A percentile compares a stretch with the other conserved stretches of the same genome.
phyloP scores from a whole-genome alignment of 2,329 filamentous ascomycete genomes.

The Lachnellula cervina region DNA sequence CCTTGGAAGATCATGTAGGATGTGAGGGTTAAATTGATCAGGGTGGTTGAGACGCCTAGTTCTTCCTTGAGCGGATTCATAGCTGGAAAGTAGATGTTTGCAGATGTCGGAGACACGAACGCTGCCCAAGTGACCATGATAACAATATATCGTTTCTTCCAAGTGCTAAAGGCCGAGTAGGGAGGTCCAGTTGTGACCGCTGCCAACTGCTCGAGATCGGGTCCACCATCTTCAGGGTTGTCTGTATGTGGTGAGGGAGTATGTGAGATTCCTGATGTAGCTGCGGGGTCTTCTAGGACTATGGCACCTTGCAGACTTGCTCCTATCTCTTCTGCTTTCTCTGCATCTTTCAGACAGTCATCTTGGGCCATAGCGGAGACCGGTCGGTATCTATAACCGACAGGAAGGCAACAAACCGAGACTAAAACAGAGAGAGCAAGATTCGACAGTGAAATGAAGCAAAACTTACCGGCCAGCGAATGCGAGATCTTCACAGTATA shows the following conservation, averaged over 20 bases:
- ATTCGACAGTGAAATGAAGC: neutral
- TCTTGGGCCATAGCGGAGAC: constrained; percentile 18
- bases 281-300: constrained; percentile 7
- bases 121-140: constrained; percentile 46
- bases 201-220: constrained; percentile 28
- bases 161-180: constrained; percentile 29
- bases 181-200: constrained; percentile 25
- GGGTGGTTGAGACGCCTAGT: constrained; percentile 27
- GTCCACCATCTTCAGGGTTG: constrained; percentile 16
- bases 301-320: constrained; percentile 14
- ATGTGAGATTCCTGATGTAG: neutral
- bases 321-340: constrained; percentile 17
- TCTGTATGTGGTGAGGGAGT: constrained; percentile 12
- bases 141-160: constrained; percentile 47
- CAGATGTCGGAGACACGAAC: constrained; percentile 30
- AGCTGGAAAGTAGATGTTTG: constrained; percentile 32
- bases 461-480: constrained; percentile 1
- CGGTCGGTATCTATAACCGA: neutral
- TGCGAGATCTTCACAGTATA: neutral
- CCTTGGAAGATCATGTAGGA: constrained; percentile 50
- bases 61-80: constrained; percentile 30
- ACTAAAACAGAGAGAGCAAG: neutral
- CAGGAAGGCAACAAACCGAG: neutral
- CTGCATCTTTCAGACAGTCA: constrained; percentile 14
- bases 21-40: constrained; percentile 31